Evolutionary conservation across 805 yeast species (phyloP).

Genomic region (Starmera pachycereana): DNA sequence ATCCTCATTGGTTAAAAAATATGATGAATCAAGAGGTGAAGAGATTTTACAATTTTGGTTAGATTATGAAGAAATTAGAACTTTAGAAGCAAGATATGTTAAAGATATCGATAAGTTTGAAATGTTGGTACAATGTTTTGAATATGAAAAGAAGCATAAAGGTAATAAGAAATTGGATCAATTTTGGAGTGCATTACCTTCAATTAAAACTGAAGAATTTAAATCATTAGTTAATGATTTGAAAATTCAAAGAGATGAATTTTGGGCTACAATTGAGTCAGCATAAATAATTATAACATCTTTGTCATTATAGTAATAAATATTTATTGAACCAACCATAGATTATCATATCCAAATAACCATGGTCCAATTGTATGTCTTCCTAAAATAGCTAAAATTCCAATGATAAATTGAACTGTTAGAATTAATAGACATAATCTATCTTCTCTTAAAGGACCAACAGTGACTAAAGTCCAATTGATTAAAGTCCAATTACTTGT

Average conservation of each 20-base stretch:
- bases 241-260: constrained; percentile 32
- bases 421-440: constrained; percentile 52
- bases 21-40: constrained; percentile 48
- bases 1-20: constrained; percentile 48
- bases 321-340: constrained; percentile 27
- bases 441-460: constrained; percentile 89
- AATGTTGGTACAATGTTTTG: constrained; percentile 70
- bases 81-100: constrained; percentile 78
- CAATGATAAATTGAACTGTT: constrained; percentile 51
- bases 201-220: constrained; percentile 65
- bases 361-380: constrained; percentile 83
- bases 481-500: constrained; percentile 84
- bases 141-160: constrained; percentile 64
- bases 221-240: constrained; percentile 56
- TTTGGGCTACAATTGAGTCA: constrained; percentile 20
- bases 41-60: constrained; percentile 70
- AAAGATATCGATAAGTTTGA: constrained; percentile 93
- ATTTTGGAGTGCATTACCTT: constrained; percentile 51
- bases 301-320: not conserved
- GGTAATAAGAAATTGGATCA: constrained; percentile 52
- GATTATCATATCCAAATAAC: constrained; percentile 83
- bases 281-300: not conserved
- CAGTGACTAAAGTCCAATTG: constrained; percentile 71
- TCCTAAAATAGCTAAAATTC: constrained; percentile 51
- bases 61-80: constrained; percentile 80